These are phyloP conservation scores for Gossypioides kirkii DNA, from an alignment of 345 rosid species.

Conservation along the genomic window DNA sequence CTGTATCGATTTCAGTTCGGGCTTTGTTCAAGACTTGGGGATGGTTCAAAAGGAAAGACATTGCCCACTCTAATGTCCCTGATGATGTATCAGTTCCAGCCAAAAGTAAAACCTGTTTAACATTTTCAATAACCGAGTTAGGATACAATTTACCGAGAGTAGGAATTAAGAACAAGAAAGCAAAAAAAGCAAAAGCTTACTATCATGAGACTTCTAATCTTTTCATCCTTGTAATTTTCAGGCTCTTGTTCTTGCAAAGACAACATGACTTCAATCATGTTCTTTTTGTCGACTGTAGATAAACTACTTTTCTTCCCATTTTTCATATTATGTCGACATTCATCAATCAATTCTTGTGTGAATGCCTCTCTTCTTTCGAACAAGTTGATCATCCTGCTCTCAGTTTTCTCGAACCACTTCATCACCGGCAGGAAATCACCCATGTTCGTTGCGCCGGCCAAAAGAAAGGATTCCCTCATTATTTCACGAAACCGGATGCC, in stretches of 20 bases:
- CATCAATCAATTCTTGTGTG: neutral
- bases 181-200: conserved; percentile 21
- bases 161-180: neutral
- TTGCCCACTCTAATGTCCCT: conserved; percentile 24
- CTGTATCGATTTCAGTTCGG: conserved; percentile 14
- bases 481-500: neutral
- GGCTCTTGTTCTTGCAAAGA: conserved; percentile 47
- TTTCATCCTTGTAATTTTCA: conserved; percentile 38
- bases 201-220: conserved; percentile 34
- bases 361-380: neutral
- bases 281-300: conserved; percentile 16
- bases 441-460: conserved; percentile 18
- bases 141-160: neutral
- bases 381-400: conserved; percentile 13
- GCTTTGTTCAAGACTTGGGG: conserved; percentile 16
- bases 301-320: neutral
- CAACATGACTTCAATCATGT: conserved; percentile 44
- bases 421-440: conserved; percentile 42
- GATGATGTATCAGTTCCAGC: conserved; percentile 26
- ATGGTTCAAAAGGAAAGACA: conserved; percentile 26
- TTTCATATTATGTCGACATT: conserved; percentile 15
- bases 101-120: conserved; percentile 11
- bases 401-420: conserved; percentile 18
- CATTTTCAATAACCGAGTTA: neutral
- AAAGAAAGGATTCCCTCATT: conserved; percentile 7